phyloP scores from a whole-genome alignment of 805 yeast genomes.

The Candida sithepensis region DNA sequence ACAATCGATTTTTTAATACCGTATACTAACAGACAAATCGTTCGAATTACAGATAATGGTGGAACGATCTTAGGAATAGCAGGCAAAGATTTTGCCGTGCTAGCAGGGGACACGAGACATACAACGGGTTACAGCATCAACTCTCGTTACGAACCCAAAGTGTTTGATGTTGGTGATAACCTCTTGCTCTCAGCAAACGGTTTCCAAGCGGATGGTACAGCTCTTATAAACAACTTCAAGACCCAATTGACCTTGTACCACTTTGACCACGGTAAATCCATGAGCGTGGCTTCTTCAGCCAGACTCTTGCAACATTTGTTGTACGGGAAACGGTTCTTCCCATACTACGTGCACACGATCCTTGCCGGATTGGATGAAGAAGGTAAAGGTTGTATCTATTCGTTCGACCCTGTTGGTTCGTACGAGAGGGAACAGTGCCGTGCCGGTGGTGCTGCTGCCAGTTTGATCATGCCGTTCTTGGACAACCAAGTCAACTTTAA shows the following conservation, averaged over 20 bases:
- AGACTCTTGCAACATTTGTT: slow-evolving; percentile 85
- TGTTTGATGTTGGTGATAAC: slow-evolving; percentile 84
- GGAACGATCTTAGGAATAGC: slow-evolving; percentile 98
- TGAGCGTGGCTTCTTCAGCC: slow-evolving; percentile 74
- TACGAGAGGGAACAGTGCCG: slow-evolving; percentile 96
- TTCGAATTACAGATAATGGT: slow-evolving; percentile 61
- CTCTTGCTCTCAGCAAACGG: slow-evolving; percentile 91
- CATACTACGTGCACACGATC: slow-evolving; percentile 92
- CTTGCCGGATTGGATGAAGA: slow-evolving; percentile 89
- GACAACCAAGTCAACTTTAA: slow-evolving; percentile 97
- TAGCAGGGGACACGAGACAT: slow-evolving; percentile 98
- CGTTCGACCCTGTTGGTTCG: slow-evolving; percentile 97
- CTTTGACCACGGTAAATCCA: slow-evolving; percentile 71
- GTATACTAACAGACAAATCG: background rate
- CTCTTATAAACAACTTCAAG: slow-evolving; percentile 72
- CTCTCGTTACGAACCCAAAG: slow-evolving; percentile 88
- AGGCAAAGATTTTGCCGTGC: slow-evolving; percentile 93
- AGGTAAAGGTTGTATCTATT: slow-evolving; percentile 92
- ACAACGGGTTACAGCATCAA: slow-evolving; percentile 92
- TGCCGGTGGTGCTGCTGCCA: slow-evolving; percentile 97
- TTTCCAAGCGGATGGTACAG: slow-evolving; percentile 91
- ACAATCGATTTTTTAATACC: too few species aligned
- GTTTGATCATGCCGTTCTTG: slow-evolving; percentile 93
- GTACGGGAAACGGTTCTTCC: slow-evolving; percentile 93
- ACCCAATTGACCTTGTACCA: slow-evolving; percentile 85